Evolutionary conservation across 2,329 filamentous ascomycete genomes (phyloP).

Genomic region (Cladosporium oxysporum): DNA sequence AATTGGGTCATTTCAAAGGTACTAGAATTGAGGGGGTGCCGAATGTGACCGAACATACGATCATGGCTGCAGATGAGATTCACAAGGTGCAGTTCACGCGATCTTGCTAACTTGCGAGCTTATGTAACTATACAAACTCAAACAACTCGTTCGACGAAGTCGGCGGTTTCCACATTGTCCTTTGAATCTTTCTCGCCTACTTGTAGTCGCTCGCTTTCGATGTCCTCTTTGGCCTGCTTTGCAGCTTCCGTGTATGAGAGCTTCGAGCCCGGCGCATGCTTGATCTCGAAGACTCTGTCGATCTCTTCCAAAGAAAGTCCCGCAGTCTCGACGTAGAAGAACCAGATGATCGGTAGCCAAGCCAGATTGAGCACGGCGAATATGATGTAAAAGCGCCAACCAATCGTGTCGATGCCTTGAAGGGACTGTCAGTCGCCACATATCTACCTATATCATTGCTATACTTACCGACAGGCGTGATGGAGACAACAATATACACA

Average conservation of each 20-base stretch:
- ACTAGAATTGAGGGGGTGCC: not conserved
- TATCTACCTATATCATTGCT: not conserved
- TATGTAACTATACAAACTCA: not conserved
- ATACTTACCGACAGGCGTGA: constrained; percentile 23
- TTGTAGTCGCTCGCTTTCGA: constrained; percentile 20
- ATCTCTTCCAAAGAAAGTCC: constrained; percentile 23
- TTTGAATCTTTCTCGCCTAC: not conserved
- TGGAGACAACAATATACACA: constrained; percentile 23
- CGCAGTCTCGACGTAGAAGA: constrained; percentile 22
- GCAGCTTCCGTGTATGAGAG: constrained; percentile 22
- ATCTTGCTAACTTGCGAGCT: not conserved
- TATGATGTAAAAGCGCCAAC: constrained; percentile 38
- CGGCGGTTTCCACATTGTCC: not conserved
- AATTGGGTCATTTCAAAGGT: not conserved
- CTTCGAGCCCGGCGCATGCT: constrained; percentile 19
- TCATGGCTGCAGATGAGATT: not conserved
- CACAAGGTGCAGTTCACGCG: not conserved
- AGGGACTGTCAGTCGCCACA: not conserved
- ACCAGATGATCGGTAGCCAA: constrained; percentile 54
- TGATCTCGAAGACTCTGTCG: constrained; percentile 22
- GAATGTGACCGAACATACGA: not conserved
- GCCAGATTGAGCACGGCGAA: constrained; percentile 54
- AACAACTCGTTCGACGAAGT: not conserved
- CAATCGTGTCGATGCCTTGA: constrained; percentile 19
- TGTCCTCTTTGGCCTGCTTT: constrained; percentile 18